Evolutionary conservation across 805 yeast species (phyloP).

Genomic region (Priceomyces castillae): DNA sequence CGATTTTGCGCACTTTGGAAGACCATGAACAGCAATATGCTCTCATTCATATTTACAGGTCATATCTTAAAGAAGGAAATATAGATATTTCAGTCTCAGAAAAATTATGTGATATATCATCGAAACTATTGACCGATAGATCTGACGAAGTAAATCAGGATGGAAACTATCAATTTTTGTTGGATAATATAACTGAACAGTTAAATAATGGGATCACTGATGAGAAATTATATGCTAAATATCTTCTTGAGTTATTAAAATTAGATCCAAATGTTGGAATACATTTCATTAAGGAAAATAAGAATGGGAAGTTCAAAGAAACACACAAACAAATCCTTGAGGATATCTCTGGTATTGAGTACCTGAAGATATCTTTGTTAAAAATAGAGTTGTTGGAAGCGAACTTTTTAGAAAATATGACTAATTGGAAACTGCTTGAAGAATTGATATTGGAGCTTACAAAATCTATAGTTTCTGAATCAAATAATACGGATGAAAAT

Average conservation of each 20-base stretch:
- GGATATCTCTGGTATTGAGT: slow-evolving; percentile 22
- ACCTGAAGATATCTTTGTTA: slow-evolving; percentile 24
- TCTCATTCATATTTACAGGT: slow-evolving; percentile 6
- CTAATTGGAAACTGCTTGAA: slow-evolving; percentile 9
- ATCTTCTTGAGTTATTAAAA: slow-evolving; percentile 31
- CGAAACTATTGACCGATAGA: neutral
- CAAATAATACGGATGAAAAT: slow-evolving; percentile 15
- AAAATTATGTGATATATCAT: slow-evolving; percentile 5
- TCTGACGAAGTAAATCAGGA: neutral
- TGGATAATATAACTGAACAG: neutral
- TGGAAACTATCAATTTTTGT: slow-evolving; percentile 1
- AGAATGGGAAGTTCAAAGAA: slow-evolving; percentile 20
- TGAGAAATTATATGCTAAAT: slow-evolving; percentile 26
- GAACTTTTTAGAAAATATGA: slow-evolving; percentile 18
- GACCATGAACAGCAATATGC: slow-evolving; percentile 3
- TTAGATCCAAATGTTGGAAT: slow-evolving; percentile 27
- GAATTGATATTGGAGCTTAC: slow-evolving; percentile 29
- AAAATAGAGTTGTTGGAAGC: slow-evolving; percentile 37
- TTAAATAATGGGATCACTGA: slow-evolving; percentile 13
- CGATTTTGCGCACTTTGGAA: slow-evolving; percentile 1
- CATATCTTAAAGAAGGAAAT: slow-evolving; percentile 1
- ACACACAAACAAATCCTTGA: slow-evolving; percentile 31
- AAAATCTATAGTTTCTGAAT: slow-evolving; percentile 14
- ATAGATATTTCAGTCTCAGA: slow-evolving; percentile 2
- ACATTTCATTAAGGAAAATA: slow-evolving; percentile 29